These are phyloP conservation scores for Lolium perenne DNA, from an alignment of 176 grass and related monocot species.

Conservation along the genomic window DNA sequence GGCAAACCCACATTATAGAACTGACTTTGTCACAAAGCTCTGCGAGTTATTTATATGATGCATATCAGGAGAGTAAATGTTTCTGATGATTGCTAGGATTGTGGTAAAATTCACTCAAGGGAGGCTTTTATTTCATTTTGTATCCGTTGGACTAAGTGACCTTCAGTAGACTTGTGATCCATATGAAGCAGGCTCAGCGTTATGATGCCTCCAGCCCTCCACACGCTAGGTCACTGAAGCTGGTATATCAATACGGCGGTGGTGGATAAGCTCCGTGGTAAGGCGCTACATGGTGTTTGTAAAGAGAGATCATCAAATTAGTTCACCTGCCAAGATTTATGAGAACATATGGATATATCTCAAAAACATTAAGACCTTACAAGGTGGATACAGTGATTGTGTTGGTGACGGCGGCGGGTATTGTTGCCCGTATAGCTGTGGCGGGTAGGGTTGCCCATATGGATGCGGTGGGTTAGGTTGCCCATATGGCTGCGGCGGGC, in stretches of 20 bases:
- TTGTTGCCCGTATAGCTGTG: slow-evolving; percentile 40
- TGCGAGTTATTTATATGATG: slow-evolving; percentile 25
- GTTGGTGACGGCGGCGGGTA: slow-evolving; percentile 47
- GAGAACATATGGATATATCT: background rate
- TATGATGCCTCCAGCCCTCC: slow-evolving; percentile 17
- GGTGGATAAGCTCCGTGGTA: slow-evolving; percentile 71
- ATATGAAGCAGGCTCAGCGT: background rate
- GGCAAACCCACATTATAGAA: slow-evolving; percentile 5
- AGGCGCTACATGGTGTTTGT: slow-evolving; percentile 50
- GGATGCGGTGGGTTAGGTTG: slow-evolving; percentile 49
- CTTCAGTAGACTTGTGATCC: background rate
- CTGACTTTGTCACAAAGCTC: background rate
- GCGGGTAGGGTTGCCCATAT: slow-evolving; percentile 33
- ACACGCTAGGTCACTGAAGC: slow-evolving; percentile 23
- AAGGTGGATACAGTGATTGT: slow-evolving; percentile 58
- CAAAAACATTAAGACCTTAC: slow-evolving; percentile 42
- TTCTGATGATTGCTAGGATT: slow-evolving; percentile 3
- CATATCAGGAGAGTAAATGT: background rate
- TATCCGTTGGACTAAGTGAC: background rate
- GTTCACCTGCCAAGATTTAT: background rate
- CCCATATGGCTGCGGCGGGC: slow-evolving; percentile 9
- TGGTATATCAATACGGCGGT: slow-evolving; percentile 59
- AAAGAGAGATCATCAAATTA: slow-evolving; percentile 17
- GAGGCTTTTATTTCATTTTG: background rate
- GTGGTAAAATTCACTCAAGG: background rate